Conservation (phyloP, 371 early-diverging fungal species). For the Ecytonucleospora hepatopenaei region DNA sequence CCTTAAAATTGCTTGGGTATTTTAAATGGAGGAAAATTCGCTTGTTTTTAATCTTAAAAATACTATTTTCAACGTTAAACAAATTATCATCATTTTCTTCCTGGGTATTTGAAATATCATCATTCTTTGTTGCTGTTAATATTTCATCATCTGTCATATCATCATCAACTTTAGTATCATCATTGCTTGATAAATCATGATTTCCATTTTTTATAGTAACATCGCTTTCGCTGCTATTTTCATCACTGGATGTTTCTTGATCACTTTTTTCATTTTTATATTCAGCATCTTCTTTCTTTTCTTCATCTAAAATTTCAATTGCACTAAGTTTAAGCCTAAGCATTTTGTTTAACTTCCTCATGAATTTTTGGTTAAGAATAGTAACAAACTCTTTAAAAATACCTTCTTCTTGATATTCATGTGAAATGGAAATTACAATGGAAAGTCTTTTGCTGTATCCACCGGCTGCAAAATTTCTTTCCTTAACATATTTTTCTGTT, state of each 20-base stretch:
- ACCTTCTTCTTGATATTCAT: constrained; percentile 12
- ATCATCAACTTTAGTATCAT: constrained; percentile 8
- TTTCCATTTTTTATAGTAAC: too few species aligned
- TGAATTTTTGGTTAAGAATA: constrained; percentile 34
- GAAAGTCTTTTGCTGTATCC: constrained; percentile 27
- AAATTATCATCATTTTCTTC: not conserved
- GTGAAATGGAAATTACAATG: constrained; percentile 22
- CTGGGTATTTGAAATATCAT: not conserved
- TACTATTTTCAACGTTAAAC: not conserved
- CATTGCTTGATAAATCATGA: too few species aligned
- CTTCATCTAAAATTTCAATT: constrained; percentile 15
- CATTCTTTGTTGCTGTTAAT: constrained; percentile 15
- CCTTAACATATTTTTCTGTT: constrained; percentile 32
- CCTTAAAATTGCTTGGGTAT: not conserved
- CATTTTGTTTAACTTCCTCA: constrained; percentile 32
- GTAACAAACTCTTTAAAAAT: too few species aligned
- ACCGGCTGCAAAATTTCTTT: constrained; percentile 6
- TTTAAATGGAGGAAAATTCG: not conserved
- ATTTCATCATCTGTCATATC: constrained; percentile 27
- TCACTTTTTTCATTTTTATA: too few species aligned
- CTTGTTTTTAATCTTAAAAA: not conserved
- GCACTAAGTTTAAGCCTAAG: constrained; percentile 27
- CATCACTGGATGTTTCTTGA: not conserved
- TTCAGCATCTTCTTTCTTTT: not conserved
- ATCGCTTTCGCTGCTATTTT: constrained; percentile 11